Conservation (phyloP, 1,139 yeast species). For the Taphrina pruni region DNA sequence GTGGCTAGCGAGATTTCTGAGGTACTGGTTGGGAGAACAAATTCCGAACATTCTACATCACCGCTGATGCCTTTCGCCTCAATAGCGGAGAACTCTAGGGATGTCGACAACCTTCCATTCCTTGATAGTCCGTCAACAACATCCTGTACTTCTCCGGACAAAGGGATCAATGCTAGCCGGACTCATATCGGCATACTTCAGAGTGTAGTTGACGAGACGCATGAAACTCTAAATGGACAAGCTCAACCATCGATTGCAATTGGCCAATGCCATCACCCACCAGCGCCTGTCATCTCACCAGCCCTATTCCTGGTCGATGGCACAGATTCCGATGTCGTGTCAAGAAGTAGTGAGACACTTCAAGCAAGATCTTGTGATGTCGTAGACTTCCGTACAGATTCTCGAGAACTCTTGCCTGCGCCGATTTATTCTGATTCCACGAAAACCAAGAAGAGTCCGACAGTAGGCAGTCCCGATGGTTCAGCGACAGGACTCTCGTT, state of each 20-base stretch:
- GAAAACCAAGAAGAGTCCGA: background rate
- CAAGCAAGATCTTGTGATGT: background rate
- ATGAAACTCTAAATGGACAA: background rate
- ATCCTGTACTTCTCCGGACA: too few relatives aligned
- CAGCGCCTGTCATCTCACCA: background rate
- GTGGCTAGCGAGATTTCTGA: background rate
- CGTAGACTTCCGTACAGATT: background rate
- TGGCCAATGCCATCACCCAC: background rate
- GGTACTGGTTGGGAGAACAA: background rate
- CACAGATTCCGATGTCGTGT: background rate
- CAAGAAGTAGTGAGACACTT: constrained; percentile 1
- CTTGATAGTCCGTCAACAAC: too few relatives aligned
- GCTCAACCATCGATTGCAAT: background rate
- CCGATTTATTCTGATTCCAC: background rate
- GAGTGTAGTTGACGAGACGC: background rate
- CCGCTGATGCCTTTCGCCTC: background rate
- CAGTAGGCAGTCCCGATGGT: background rate
- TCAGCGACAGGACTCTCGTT: background rate
- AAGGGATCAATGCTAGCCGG: too few relatives aligned
- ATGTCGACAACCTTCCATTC: too few relatives aligned
- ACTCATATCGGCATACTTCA: too few relatives aligned
- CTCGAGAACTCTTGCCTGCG: background rate
- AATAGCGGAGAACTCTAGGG: too few relatives aligned
- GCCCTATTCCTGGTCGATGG: background rate
- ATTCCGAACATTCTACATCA: background rate